Percentiles rank a stretch among this genome's conserved stretches.
Conservation (phyloP, 371 early-diverging fungal genomes). For the Mucor ambiguus region DNA sequence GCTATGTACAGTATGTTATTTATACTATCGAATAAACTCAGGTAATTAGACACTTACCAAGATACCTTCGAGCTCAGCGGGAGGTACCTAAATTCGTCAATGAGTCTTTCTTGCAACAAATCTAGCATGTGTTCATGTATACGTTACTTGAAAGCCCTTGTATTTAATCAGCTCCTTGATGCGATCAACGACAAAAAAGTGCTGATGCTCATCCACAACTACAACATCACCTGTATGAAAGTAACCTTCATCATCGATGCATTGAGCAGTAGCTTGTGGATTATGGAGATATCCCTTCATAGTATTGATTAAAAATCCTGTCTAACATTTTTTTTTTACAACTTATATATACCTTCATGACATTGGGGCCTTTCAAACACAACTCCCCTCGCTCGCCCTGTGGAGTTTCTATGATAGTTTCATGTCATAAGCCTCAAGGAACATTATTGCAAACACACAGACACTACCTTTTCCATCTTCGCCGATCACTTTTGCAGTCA, state of each 20-base stretch:
- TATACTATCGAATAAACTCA: background rate
- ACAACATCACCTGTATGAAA: slow-evolving; percentile 87
- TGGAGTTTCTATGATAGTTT: slow-evolving; percentile 44
- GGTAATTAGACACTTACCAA: slow-evolving; percentile 5
- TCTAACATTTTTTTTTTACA: background rate
- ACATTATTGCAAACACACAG: too few species aligned
- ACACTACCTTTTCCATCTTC: slow-evolving; percentile 51
- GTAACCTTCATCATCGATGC: slow-evolving; percentile 64
- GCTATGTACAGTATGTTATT: background rate
- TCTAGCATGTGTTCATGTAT: background rate
- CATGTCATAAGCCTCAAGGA: background rate
- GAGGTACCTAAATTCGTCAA: slow-evolving; percentile 8
- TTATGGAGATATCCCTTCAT: slow-evolving; percentile 65
- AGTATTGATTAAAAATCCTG: slow-evolving; percentile 6
- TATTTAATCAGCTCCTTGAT: slow-evolving; percentile 78
- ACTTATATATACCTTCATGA: slow-evolving; percentile 61
- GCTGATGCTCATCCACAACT: slow-evolving; percentile 55
- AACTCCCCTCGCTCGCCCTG: slow-evolving; percentile 70
- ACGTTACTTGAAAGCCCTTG: slow-evolving; percentile 66
- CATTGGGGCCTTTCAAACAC: slow-evolving; percentile 80
- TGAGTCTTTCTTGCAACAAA: background rate
- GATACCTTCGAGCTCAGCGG: slow-evolving; percentile 20
- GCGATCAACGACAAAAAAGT: slow-evolving; percentile 71
- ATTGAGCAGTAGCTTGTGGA: slow-evolving; percentile 63
- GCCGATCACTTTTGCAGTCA: slow-evolving; percentile 71